Evolutionary conservation across 805 yeast species (phyloP), one percentile per base, ranked within the genome.

Genomic region (Zygotorulaspora sp.): DNA sequence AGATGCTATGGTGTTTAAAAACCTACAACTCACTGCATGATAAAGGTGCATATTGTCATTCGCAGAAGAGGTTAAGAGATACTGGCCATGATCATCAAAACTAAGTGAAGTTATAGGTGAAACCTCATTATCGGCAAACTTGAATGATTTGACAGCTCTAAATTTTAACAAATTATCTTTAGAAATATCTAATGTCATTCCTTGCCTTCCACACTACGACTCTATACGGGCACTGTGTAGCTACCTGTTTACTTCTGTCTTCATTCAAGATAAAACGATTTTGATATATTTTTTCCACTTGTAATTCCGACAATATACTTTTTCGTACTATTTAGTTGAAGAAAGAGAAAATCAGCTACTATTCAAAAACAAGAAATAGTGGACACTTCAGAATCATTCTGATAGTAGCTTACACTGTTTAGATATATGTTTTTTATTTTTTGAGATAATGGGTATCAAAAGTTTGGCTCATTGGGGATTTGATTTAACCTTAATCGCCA

Each of bases 11-110:
- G 87, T 76, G 50, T 80, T 83, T 30, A 71, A 52, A 45, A 78
- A 83, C 37, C 72, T 68, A 5, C 96, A 97, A 22, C 74, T 64
- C 13, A 74, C 66, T n/a, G 73, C 67, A 62, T 90, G 95, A 58
- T 87, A 90, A 13, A 92, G 65, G 52, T 87, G 94, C 51, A 92
- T 78, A 17, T 83, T 70, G 55, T 86, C 90, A 62, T 85, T 94
- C 5, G 79, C 77, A 3, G 95, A 87, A 0, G 92, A 68, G 1
- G 94, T 73, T 22, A 92, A 62, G 22, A 85, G 67, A 57, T 68
- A 82, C 47, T 80, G 82, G 4, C 97, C 97, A 6, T 83, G 68
- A 49, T 83, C 92, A 57, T 88, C 95, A 55, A 78, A 90, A 52
- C 82, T 88, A 25, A 83, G 59, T 8, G 85, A 73, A 7, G 90